Evolutionary conservation across 108 stramenopile genomes (phyloP).

Genomic region (Chaetoceros muelleri): DNA sequence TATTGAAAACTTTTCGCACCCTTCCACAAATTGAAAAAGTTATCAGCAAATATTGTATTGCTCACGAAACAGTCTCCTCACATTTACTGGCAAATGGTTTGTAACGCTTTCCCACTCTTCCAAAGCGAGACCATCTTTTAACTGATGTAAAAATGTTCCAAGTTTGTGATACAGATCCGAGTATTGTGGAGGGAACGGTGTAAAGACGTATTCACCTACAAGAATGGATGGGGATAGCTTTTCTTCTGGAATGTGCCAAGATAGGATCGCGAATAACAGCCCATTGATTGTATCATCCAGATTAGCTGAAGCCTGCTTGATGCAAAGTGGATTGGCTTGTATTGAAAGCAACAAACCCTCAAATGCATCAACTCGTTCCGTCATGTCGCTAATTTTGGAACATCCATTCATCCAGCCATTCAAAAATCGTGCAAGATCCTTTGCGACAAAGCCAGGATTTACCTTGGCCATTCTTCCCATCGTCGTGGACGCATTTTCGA

Average conservation of each 20-base stretch:
- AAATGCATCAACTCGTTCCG: constrained; percentile 70
- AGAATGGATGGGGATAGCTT: constrained; percentile 14
- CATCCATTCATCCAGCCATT: constrained; percentile 69
- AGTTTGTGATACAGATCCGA: constrained; percentile 38
- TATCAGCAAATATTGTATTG: constrained; percentile 21
- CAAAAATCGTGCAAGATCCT: constrained; percentile 68
- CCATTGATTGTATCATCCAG: constrained; percentile 35
- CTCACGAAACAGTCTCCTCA: constrained; percentile 53
- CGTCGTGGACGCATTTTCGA: constrained; percentile 83
- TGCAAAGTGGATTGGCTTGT: constrained; percentile 65
- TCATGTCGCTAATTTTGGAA: constrained; percentile 48
- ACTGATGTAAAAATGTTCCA: constrained; percentile 40
- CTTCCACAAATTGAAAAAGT: too few species aligned
- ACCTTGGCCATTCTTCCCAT: constrained; percentile 77
- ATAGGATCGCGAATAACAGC: constrained; percentile 59
- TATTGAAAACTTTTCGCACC: too few species aligned
- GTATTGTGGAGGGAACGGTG: constrained; percentile 51
- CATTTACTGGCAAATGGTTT: constrained; percentile 52
- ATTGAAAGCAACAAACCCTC: constrained; percentile 49
- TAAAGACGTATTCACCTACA: constrained; percentile 38
- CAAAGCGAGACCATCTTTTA: constrained; percentile 49
- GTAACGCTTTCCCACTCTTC: constrained; percentile 43
- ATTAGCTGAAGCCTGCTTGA: constrained; percentile 34
- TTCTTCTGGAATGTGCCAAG: constrained; percentile 58
- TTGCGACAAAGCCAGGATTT: constrained; percentile 71